Evolutionary conservation across 2,329 filamentous ascomycete genomes (phyloP), one percentile per base, ranked within the genome.

Genomic region (Aspergillus costaricaensis): DNA sequence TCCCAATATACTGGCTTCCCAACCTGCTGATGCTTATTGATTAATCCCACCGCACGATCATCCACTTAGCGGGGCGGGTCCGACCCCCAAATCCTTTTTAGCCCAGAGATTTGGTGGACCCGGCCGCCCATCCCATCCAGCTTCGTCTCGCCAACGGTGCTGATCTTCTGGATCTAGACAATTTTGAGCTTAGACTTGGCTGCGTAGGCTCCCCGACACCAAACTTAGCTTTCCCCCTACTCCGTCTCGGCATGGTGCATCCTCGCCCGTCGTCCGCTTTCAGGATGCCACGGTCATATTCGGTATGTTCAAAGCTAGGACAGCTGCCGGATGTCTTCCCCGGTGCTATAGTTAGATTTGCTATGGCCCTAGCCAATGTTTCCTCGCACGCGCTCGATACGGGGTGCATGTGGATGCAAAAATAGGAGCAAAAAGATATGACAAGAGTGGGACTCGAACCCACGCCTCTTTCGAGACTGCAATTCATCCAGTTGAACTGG

Each of bases 101-200:
- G 60, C 44, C 56, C 36, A 55, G 47, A 58, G 57, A 59, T 56
- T 47, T 30, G 27, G 57, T 62, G 60, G 60, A 62, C 14, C 59
- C 55, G 55, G 19, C 8, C 59, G 49, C 48, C 36, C 51, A 36
- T 54, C 44, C 43, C 56, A 50, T 55, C 56, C 56, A 59, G 59
- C 58, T 48, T 59, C 39, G 52, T 55, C 60, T 49, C 52, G 56
- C 41, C 57, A 62, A 62, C 60, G 60, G 60, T 43, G 60, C 60
- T 55, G 60, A 62, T 62, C 60, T 39, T 25, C 55, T 44, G 25
- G 27, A 15, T 21, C 53, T 55, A 47, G 39, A 17, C 53, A 38
- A 12, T 19, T n/a, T 47, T 8, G 15, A 9, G 53, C 14, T 44
- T 55, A 55, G 53, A 30, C 27, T 43, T 30, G 5, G 41, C 19